These are phyloP conservation scores for Agapanthus africanus DNA, from an alignment of 106 monocot species.

Conservation along the genomic window DNA sequence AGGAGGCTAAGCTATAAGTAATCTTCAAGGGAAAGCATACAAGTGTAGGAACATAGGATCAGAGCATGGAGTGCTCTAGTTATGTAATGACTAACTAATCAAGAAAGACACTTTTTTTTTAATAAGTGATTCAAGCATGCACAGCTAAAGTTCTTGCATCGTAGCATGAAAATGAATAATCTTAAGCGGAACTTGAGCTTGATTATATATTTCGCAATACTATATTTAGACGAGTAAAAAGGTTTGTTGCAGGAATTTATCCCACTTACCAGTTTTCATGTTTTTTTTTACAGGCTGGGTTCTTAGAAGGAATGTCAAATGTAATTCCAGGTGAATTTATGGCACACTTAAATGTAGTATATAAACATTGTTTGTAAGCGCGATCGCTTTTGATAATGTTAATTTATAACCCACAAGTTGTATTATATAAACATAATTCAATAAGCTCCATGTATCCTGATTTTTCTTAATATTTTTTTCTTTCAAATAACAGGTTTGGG, in stretches of 20 bases:
- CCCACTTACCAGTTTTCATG: background rate
- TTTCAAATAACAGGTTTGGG: conserved; percentile 42
- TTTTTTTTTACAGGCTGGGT: conserved; percentile 57
- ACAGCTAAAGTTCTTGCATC: too few species aligned
- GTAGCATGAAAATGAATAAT: background rate
- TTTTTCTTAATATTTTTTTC: background rate
- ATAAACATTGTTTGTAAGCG: too few species aligned
- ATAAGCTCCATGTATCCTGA: background rate
- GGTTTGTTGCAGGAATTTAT: background rate
- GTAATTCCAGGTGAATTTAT: conserved; percentile 62
- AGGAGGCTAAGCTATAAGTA: too few species aligned
- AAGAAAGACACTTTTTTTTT: too few species aligned
- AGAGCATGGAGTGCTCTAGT: too few species aligned
- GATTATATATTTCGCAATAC: background rate
- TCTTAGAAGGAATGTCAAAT: conserved; percentile 70
- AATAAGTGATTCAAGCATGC: too few species aligned
- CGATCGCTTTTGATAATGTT: too few species aligned
- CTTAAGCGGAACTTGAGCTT: background rate
- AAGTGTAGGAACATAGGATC: too few species aligned
- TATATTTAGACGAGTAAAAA: too few species aligned
- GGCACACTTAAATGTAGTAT: background rate
- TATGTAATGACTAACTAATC: too few species aligned
- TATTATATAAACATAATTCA: background rate
- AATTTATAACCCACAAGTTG: too few species aligned
- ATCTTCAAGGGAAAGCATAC: too few species aligned